Evolutionary conservation across 768 basidiomycete genomes (phyloP).

Genomic region (Steccherinum ochraceum): DNA sequence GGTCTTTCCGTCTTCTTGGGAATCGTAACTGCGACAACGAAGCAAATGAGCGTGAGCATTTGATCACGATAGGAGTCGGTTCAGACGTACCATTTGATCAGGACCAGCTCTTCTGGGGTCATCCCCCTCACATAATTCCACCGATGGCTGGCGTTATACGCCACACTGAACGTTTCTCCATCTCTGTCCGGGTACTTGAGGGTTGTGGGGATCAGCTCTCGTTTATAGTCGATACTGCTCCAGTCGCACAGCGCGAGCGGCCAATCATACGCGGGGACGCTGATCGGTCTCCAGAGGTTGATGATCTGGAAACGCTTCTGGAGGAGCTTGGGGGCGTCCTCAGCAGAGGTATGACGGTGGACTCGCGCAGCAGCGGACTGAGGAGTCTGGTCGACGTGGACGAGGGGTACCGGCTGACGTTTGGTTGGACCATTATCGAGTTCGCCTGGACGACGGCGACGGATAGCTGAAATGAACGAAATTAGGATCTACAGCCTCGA

Average conservation of each 20-base stretch:
- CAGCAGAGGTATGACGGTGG: conserved; percentile 34
- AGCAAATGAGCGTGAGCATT: not conserved
- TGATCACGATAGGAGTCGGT: not conserved
- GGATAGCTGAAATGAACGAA: conserved; percentile 29
- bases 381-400: conserved; percentile 42
- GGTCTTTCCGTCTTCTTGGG: conserved; percentile 33
- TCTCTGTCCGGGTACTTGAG: conserved; percentile 36
- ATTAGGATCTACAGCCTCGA: not conserved
- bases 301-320: conserved; percentile 45
- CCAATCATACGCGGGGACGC: conserved; percentile 38
- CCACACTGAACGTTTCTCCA: conserved; percentile 37
- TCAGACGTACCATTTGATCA: conserved; percentile 40
- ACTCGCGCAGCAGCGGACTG: conserved; percentile 35
- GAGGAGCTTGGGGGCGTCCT: conserved; percentile 32
- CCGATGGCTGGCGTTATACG: conserved; percentile 31
- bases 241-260: conserved; percentile 45
- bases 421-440: conserved; percentile 29
- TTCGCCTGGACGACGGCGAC: conserved; percentile 33
- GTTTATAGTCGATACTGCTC: conserved; percentile 30
- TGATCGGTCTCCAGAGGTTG: conserved; percentile 50
- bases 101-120: conserved; percentile 36
- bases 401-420: conserved; percentile 36
- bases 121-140: conserved; percentile 43
- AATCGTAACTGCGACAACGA: conserved; percentile 27
- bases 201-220: conserved; percentile 32